Evolutionary conservation across 2,329 filamentous ascomycete species (phyloP).

Genomic region (Penicillium palitans): DNA sequence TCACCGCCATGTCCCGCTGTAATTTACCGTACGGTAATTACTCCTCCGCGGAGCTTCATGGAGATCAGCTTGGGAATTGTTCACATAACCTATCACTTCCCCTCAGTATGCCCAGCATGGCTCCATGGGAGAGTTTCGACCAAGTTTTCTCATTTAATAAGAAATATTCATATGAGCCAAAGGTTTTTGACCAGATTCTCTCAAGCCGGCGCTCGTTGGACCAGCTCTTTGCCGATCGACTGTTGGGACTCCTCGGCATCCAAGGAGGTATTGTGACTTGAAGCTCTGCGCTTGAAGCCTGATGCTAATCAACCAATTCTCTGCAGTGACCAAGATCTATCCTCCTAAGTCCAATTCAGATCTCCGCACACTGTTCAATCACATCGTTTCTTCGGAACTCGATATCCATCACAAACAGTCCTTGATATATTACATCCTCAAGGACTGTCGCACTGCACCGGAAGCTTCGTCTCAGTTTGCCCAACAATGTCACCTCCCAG

Average conservation of each 20-base stretch:
- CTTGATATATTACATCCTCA: constrained; percentile 78
- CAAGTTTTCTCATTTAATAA: constrained; percentile 64
- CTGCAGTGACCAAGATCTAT: constrained; percentile 62
- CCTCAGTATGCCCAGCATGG: constrained; percentile 33
- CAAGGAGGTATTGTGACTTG: constrained; percentile 59
- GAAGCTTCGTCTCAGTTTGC: constrained; percentile 62
- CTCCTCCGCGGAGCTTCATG: constrained; percentile 17
- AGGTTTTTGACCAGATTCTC: constrained; percentile 63
- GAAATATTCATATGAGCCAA: constrained; percentile 63
- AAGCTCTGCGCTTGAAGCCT: constrained; percentile 9
- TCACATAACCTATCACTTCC: constrained; percentile 3
- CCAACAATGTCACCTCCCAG: constrained; percentile 64
- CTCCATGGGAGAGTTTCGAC: constrained; percentile 62
- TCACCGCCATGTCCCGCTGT: constrained; percentile 31
- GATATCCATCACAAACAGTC: constrained; percentile 77
- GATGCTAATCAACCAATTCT: constrained; percentile 12
- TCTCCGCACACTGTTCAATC: constrained; percentile 68
- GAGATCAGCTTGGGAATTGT: constrained; percentile 5
- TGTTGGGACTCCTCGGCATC: constrained; percentile 69
- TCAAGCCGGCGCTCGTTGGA: constrained; percentile 66
- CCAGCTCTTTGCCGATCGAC: constrained; percentile 75
- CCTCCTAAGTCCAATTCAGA: constrained; percentile 70
- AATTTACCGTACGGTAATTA: constrained; percentile 19
- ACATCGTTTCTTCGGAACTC: constrained; percentile 65
- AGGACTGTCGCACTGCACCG: constrained; percentile 64